Base-by-base conservation (phyloP, 441 rosid species). In the Cnidoscolus chayamansa region DNA sequence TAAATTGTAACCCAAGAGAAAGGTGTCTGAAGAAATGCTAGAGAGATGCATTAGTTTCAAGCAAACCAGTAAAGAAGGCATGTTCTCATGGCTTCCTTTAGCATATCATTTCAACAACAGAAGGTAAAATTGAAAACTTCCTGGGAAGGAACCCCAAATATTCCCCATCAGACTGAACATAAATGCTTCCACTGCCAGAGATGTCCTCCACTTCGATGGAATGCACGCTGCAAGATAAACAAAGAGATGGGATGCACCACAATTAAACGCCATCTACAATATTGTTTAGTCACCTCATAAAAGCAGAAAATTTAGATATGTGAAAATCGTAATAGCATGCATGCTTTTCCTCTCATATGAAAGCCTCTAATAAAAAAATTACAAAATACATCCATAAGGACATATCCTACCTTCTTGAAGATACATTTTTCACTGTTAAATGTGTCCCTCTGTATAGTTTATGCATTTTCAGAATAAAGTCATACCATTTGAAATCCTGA, bases 101-200 rank as follows among this genome's bases (percentile, higher is more conserved):
- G 87, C 70, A 68, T 65, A 95, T 87, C 91, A 95, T 86, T 79
- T 91, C 86, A 35, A 95, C 84, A 30, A 86, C 92, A 63, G 86
- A 84, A 58, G 99, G 96, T 74, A 93, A 71, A 67, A 95, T 72
- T 64, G 73, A 68, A 50, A 95, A 84, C 85, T 88, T 91, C 83
- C 90, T 74, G 37, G 98, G 98, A 72, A 95, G 93, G 72, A 88
- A 91, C 40, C 99, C 99, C 63, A 95, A 79, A 80, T 88, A 81
- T 69, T 95, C 98, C 51, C 99, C 99, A 71, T 95, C 99, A n/a
- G 98, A 95, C 76, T 95, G 99, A 71, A 95, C 86, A 71, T 78
- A 95, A 72, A 93, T 86, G 77, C 72, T 75, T 65, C 84, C 87
- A 56, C 80, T 67, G 32, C 87, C 85, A 32, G 91, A 81, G 59